Evolutionary conservation across 306 rosid species (phyloP), one percentile per base, ranked within the genome.

Genomic region (Medicago lupulina): DNA sequence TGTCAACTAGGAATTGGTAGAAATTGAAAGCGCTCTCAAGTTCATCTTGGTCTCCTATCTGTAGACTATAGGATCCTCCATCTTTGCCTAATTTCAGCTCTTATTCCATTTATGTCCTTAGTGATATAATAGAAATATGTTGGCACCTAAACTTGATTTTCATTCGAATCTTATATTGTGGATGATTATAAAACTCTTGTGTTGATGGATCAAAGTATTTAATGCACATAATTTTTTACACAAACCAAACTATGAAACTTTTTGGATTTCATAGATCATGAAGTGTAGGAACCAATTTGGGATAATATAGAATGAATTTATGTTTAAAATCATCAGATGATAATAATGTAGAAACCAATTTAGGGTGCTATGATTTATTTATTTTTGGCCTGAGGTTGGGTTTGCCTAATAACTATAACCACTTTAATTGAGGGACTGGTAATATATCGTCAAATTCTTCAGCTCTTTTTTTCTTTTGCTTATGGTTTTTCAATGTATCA

Each of bases 201-300:
- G 10, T 25, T 51, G 17, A 62, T 69, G 60, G 16, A 40, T 61
- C n/a, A 18, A 53, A 62, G 31, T 70, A 43, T 41, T 70, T 19
- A 15, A 23, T 81, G 47, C 53, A 10, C 1, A 34, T 51, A 10
- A 19, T 34, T 12, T 57, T 14, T 0, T 10, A 1, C 40, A 28
- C 19, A 50, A 28, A 14, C 55, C 57, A 36, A 73, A 38, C 3
- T 67, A 11, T 39, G 65, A 15, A 58, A 16, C 40, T 21, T 7
- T 34, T 57, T 74, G 38, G 6, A 10, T 55, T 57, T 57, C 23
- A 18, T 41, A 11, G 71, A 59, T 67, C 57, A 38, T 47, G 39
- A 57, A 15, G 64, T 67, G 46, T 73, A 44, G 18, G 66, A 23
- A 74, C 23, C 44, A 51, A n/a, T 41, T 44, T 73, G 19, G 4